Evolutionary conservation across 805 yeast genomes (phyloP), one percentile per base, ranked within the genome.

Genomic region (Teunomyces kruisii): DNA sequence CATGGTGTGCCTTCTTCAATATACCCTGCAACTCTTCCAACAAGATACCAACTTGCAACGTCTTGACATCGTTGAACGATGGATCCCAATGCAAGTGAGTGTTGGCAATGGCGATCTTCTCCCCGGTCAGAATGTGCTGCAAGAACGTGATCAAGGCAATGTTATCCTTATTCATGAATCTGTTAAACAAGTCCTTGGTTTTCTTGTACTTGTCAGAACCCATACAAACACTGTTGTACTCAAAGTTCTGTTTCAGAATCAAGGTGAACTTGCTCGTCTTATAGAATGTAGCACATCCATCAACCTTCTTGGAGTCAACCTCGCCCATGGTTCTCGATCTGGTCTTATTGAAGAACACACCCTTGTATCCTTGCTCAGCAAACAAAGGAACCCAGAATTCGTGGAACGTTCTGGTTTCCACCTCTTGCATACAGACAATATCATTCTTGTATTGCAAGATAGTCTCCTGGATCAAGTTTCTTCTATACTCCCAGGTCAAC

Each of bases 51-150:
- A 88, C 94, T 72, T 94, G 99, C 69, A 94, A 85, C 2, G 97
- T 82, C 65, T 94, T 94, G 45, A 94, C 99, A 68, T 94, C 99
- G 62, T 88, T 88, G 61, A 84, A 88, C 40, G 87, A 88, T 3
- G 99, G 99, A 71, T 94, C 97, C 98, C 99, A 94, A 65, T 92
- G 97, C 64, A 94, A 79, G 75, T 94, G 99, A 0, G 98, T 92
- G 58, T 90, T 92, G 3, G 87, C 90, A 30, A 89, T 74, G 53
- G 88, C 75, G 31, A 92, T 67, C 50, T 78, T 78, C 61, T 84
- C 86, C 13, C 91, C 89, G 5, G 91, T 80, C 44, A 76, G 78
- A 28, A 74, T 64, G 58, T 87, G 94, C 60, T 88, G 89, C 53
- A 94, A 77, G 45, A 83, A 79, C 12, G 86, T 72, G 40, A 89